Conservation (phyloP, 176 grass and related monocot genomes). For the Aechmea fasciata region DNA sequence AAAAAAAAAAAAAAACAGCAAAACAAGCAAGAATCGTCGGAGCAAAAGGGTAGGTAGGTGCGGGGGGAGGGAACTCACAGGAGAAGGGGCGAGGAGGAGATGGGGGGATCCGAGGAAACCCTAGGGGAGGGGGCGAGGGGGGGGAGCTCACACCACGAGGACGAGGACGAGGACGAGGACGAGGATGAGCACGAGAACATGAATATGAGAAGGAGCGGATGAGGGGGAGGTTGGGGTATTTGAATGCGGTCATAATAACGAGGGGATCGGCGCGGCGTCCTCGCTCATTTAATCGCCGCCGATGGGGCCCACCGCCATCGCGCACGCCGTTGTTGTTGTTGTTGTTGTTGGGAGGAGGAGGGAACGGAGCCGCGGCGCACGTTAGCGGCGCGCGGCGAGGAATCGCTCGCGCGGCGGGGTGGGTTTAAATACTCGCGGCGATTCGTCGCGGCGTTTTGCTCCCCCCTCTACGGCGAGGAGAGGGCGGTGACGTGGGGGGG, state of each 20-base stretch:
- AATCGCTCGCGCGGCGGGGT: too few species aligned
- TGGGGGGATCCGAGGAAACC: not conserved
- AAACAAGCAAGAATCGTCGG: not conserved
- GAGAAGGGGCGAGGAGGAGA: slow-evolving; percentile 6
- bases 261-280: not conserved
- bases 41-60: not conserved
- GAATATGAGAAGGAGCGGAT: not conserved
- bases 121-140: not conserved
- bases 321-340: not conserved
- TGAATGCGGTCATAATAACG: slow-evolving; percentile 5
- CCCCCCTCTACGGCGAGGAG: too few species aligned
- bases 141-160: not conserved
- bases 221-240: not conserved
- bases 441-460: too few species aligned
- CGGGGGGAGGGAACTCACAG: slow-evolving; percentile 7
- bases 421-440: too few species aligned
- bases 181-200: not conserved
- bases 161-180: not conserved
- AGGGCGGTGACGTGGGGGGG: too few species aligned
- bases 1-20: not conserved
- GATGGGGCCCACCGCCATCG: not conserved
- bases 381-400: too few species aligned
- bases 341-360: not conserved
- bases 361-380: not conserved
- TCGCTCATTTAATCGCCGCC: not conserved